Percentiles rank a stretch among this genome's conserved stretches.
Evolutionary conservation across 345 rosid species (phyloP).

Genomic region (Salix viminalis): DNA sequence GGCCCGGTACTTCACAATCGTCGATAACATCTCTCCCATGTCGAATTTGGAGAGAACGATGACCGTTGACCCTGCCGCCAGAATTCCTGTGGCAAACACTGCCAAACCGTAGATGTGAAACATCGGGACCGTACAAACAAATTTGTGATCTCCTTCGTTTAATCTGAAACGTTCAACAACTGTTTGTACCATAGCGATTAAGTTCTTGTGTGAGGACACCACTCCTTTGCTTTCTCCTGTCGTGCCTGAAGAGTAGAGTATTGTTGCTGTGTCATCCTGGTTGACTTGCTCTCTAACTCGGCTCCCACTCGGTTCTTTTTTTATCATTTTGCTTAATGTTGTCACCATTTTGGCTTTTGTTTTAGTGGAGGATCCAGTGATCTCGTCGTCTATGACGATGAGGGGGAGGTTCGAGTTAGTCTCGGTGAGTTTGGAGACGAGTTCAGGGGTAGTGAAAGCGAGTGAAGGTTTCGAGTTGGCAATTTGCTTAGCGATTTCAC

Average conservation of each 20-base stretch:
- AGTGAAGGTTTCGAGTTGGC: slow-evolving; percentile 61
- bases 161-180: slow-evolving; percentile 29
- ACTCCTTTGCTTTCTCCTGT: slow-evolving; percentile 91
- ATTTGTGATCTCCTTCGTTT: slow-evolving; percentile 36
- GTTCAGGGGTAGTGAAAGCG: slow-evolving; percentile 59
- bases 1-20: slow-evolving; percentile 49
- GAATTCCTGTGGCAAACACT: slow-evolving; percentile 55
- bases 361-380: neutral
- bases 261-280: slow-evolving; percentile 72
- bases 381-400: slow-evolving; percentile 52
- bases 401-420: slow-evolving; percentile 37
- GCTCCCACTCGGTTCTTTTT: slow-evolving; percentile 21
- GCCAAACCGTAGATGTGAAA: slow-evolving; percentile 78
- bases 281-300: slow-evolving; percentile 56
- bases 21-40: slow-evolving; percentile 58
- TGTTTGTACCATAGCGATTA: slow-evolving; percentile 60
- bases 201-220: slow-evolving; percentile 59
- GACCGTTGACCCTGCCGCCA: slow-evolving; percentile 64
- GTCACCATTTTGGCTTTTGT: slow-evolving; percentile 30
- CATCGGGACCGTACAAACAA: slow-evolving; percentile 88
- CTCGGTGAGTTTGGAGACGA: slow-evolving; percentile 54
- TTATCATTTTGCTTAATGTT: slow-evolving; percentile 51
- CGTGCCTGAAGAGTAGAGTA: slow-evolving; percentile 90
- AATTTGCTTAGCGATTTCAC: slow-evolving; percentile 63
- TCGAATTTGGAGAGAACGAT: slow-evolving; percentile 70